Base-by-base conservation (phyloP, 768 basidiomycete genomes). In the Termitomyces sp. region DNA sequence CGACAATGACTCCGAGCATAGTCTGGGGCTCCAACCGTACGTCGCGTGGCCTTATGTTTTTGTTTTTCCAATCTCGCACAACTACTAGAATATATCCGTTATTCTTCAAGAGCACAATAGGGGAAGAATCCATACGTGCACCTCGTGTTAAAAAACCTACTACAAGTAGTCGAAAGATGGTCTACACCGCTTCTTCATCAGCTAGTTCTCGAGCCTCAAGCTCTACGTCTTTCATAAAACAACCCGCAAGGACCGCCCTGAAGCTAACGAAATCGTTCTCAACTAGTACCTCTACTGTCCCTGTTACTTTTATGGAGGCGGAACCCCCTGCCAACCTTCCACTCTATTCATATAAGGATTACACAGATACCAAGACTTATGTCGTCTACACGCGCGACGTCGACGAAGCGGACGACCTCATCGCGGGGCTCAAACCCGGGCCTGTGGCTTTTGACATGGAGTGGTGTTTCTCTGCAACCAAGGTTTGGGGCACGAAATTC, bases 391-490 rank as follows among this genome's bases (percentile, higher is more conserved):
- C 65, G 1, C 60, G 56, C 2, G 62, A 68, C 41, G 68, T 65
- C 40, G 64, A 64, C 2, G 71, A 72, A 47, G 60, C 66, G 2
- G 60, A 72, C 41, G 70, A 72, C 32, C 62, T 71, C 17, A 58
- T 71, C 7, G 57, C 44, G 9, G 52, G 61, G 21, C 61, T 72
- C 2, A 58, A 57, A 41, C 46, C 58, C 3, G 71, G 71, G 60
- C 65, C 71, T n/a, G 30, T 72, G 21, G 69, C 67, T 12, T 62
- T 71, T 34, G 71, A 72, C 54, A 62, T 70, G 44, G 71, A 72
- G 55, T 72, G 71, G 71, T 64, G 66, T 26, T 66, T 68, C 37
- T 49, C 65, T 19, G 63, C 53, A 17, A 54, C 52, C 6, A 52
- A 56, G 15, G 40, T 37, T 0, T 24, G 15, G 21, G 11, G 24